Evolutionary conservation across 2,329 filamentous ascomycete species (phyloP), one percentile per base, ranked within the genome.

Genomic region (Herpomyces periplanetae): DNA sequence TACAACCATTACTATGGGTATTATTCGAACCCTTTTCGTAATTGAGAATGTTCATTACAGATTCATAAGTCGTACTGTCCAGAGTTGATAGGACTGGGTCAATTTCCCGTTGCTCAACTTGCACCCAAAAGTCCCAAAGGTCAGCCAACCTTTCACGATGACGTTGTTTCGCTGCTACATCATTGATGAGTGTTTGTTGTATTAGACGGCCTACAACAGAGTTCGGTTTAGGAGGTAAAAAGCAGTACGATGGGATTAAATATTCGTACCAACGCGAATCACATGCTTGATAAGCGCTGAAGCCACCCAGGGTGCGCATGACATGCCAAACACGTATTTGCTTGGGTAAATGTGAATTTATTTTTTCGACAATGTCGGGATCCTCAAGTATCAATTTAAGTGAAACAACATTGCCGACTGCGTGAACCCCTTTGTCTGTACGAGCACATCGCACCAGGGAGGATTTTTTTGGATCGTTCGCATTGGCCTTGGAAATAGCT

Each of bases 261-360:
- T 96, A 96, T 42, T 96, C 80, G 40, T 96, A 96, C 49, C 73
- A 84, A 28, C 80, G 51, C 11, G 71, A 87, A 39, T 96, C 80
- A 39, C 75, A 88, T 21, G 66, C 53, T 34, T 85, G 64, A 39
- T 96, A 96, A 39, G 66, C 75, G 38, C 66, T 88, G 45, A 91
- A 96, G 28, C 58, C 56, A 27, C 73, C 75, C 34, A 62, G 75
- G 1, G 75, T 84, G 19, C 69, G 49, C 37, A 84, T 58, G 25
- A 87, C 69, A 3, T 69, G 80, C 80, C 80, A 96, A 2, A 96
- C 52, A 19, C 80, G 57, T 27, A 96, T 96, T 42, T 96, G 80
- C 3, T 61, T 51, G 2, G 63, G 64, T 15, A 96, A 47, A 21
- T 65, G 44, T 13, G 56, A 51, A 39, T 96, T 96, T 49, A 96